Base-by-base conservation (phyloP, 202 grass and related monocot genomes). In the Dendrocalamus latiflorus region DNA sequence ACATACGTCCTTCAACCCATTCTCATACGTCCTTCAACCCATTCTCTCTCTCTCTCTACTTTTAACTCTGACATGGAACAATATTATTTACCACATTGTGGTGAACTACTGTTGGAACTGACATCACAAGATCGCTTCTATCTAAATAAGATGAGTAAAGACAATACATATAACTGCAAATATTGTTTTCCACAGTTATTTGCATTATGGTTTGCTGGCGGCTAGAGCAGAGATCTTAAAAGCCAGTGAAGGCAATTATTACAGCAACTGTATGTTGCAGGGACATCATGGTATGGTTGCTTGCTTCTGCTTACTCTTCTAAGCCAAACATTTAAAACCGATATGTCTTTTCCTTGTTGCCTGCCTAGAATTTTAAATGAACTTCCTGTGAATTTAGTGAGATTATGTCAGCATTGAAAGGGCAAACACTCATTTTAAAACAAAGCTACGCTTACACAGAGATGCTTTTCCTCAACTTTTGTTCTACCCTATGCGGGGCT, bases 221-320 rank as follows among this genome's bases (percentile, higher is more conserved):
- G 93, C 93, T 80, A 94, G 95, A 90, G 95, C 93, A 60, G 93
- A 98, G 80, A 95, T 95, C 74, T 86, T 98, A 78, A 98, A 93
- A 85, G 85, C 83, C 1, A 37, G 85, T 33, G 89, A 93, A 82
- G 89, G 78, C 49, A 83, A 66, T 78, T 60, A 79, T 86, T 69
- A 85, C 77, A 95, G 64, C 58, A 90, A 90, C 73, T 98, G 95
- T 71, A 95, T 98, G 61, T 88, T 98, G 68, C 81, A 86, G 45
- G 93, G 95, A 38, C 83, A 95, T 88, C 82, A 88, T 65, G 95
- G 95, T 98, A 91, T 84, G 75, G 16, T 47, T 65, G 34, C 39
- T 66, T 81, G 37, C 44, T 57, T 51, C 64, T 64, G 30, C 44
- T 74, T 77, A 48, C 59, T 84, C 66, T 81, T 58, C 56, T 24